A percentile compares a stretch with the other conserved stretches of the same genome.
Conservation (phyloP, 1,284 basidiomycete genomes). For the Trichosporon faecale region DNA sequence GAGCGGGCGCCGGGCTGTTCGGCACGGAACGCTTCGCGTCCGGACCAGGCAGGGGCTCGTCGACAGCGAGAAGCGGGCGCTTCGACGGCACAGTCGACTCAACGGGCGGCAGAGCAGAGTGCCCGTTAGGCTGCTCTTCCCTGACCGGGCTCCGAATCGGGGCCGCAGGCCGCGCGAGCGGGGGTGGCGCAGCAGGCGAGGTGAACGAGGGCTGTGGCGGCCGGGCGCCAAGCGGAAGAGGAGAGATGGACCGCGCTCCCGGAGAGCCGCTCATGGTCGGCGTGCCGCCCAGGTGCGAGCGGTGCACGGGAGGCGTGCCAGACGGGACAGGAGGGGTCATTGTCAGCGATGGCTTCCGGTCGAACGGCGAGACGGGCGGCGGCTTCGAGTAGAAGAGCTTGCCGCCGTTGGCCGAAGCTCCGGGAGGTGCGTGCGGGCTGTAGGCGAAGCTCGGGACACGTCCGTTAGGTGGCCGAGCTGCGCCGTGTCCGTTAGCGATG, state of each 20-base stretch:
- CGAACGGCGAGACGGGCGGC: background rate
- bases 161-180: background rate
- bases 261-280: background rate
- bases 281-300: background rate
- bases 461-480: background rate
- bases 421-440: background rate
- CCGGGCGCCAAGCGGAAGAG: background rate
- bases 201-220: background rate
- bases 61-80: background rate
- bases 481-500: background rate
- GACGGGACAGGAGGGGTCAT: background rate
- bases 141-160: background rate
- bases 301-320: background rate
- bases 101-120: background rate
- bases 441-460: background rate
- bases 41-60: background rate
- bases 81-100: background rate
- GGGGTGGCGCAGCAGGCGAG: background rate
- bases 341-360: background rate
- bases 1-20: background rate
- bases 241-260: background rate
- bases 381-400: background rate
- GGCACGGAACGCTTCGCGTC: background rate
- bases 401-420: background rate
- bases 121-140: background rate